Conservation (phyloP, 2,329 filamentous ascomycete genomes). For the Hypoxylon sp. region DNA sequence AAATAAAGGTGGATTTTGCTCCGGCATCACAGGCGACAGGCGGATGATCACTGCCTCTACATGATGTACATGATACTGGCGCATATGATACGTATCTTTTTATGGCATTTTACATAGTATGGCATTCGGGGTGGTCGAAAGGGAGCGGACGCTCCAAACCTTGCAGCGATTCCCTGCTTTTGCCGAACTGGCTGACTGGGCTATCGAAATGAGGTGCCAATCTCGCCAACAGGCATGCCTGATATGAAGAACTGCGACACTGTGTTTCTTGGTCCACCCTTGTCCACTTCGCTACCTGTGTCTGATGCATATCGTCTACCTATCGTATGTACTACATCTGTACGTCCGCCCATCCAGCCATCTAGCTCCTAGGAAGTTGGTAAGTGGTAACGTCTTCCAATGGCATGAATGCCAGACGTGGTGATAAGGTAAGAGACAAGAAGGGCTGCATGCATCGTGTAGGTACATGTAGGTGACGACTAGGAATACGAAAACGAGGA, state of each 20-base stretch:
- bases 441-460: slow-evolving; percentile 20
- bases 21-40: slow-evolving; percentile 11
- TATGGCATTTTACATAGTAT: slow-evolving; percentile 29
- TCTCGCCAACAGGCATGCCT: slow-evolving; percentile 45
- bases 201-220: slow-evolving; percentile 41
- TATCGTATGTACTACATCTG: slow-evolving; percentile 9
- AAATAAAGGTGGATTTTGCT: slow-evolving; percentile 23
- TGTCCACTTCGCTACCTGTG: slow-evolving; percentile 17
- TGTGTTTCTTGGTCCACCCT: slow-evolving; percentile 35
- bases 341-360: slow-evolving; percentile 14
- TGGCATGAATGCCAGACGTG: slow-evolving; percentile 16
- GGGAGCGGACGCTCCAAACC: slow-evolving; percentile 34
- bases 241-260: slow-evolving; percentile 45
- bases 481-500: slow-evolving; percentile 34
- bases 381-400: slow-evolving; percentile 23
- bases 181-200: slow-evolving; percentile 42
- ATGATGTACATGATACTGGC: slow-evolving; percentile 14
- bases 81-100: slow-evolving; percentile 13
- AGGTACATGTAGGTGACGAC: slow-evolving; percentile 20
- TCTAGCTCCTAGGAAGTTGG: slow-evolving; percentile 13
- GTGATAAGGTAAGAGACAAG: slow-evolving; percentile 32
- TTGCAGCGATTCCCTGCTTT: slow-evolving; percentile 43
- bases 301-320: slow-evolving; percentile 1
- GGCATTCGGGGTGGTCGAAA: slow-evolving; percentile 22
- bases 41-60: slow-evolving; percentile 13